Percentiles rank a stretch among this genome's conserved stretches.
Conservation (phyloP, 306 rosid species). For the Sphenostylis stenocarpa region DNA sequence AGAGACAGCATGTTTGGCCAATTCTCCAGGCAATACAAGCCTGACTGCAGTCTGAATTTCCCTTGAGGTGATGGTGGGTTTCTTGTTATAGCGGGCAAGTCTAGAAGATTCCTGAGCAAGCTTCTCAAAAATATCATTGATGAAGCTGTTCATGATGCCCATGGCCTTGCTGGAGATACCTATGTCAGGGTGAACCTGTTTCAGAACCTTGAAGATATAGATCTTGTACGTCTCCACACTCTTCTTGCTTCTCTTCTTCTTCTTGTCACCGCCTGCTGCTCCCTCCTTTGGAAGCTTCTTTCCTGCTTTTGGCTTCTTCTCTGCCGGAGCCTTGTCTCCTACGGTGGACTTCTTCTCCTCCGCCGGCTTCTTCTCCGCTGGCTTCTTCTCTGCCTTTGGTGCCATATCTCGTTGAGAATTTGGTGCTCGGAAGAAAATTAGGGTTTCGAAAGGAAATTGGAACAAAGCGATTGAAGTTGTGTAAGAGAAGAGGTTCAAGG, state of each 20-base stretch:
- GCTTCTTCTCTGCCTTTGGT: slow-evolving; percentile 70
- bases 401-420: background rate
- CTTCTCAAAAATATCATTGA: background rate
- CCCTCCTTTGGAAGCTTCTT: slow-evolving; percentile 77
- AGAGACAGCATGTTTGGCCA: slow-evolving; percentile 68
- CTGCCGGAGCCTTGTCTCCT: slow-evolving; percentile 41
- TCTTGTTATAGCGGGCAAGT: slow-evolving; percentile 78
- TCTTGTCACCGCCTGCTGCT: slow-evolving; percentile 28
- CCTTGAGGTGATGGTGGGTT: slow-evolving; percentile 70
- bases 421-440: background rate
- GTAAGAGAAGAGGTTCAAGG: accelerated
- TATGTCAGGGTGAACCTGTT: background rate
- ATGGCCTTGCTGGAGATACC: background rate
- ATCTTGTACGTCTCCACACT: background rate
- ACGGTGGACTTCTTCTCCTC: slow-evolving; percentile 66
- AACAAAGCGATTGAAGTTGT: no score
- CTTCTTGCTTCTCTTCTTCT: background rate
- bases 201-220: background rate
- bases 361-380: slow-evolving; percentile 43
- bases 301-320: slow-evolving; percentile 80
- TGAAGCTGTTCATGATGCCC: background rate
- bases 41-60: slow-evolving; percentile 80
- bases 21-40: slow-evolving; percentile 66
- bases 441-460: background rate
- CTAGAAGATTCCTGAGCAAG: slow-evolving; percentile 56